Conservation (phyloP, 163 green algal species). For the Prototheca wickerhamii region DNA sequence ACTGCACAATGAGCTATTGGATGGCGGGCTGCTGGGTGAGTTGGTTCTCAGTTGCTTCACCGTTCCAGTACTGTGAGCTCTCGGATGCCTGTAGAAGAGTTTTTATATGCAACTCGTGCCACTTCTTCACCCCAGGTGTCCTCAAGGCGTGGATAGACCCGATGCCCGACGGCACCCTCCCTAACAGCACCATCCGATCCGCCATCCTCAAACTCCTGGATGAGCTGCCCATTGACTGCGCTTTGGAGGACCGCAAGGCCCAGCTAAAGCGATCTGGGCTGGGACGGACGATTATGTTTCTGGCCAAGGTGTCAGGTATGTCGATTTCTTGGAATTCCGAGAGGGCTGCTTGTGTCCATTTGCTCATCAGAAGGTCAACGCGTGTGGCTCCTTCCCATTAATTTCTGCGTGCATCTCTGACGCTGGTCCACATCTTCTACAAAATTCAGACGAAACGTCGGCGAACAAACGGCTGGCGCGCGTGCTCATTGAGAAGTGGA, state of each 20-base stretch:
- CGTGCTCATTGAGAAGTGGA: conserved; percentile 68
- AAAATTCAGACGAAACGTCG: conserved; percentile 50
- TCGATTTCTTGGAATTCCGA: no score
- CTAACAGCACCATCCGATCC: conserved; percentile 61
- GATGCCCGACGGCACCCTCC: conserved; percentile 67
- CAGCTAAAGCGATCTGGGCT: conserved; percentile 69
- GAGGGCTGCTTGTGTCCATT: no score
- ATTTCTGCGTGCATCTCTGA: background rate
- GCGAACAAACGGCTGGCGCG: conserved; percentile 55
- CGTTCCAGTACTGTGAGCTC: background rate
- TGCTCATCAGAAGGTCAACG: background rate
- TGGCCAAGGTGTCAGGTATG: conserved; percentile 40
- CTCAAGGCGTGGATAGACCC: conserved; percentile 76
- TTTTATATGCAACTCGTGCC: background rate
- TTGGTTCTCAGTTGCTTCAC: conserved; percentile 49
- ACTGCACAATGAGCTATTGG: conserved; percentile 63
- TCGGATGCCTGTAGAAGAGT: background rate
- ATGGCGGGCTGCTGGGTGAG: conserved; percentile 54
- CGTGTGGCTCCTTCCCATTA: background rate
- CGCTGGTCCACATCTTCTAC: background rate
- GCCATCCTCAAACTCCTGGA: conserved; percentile 54
- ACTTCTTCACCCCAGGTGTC: conserved; percentile 10
- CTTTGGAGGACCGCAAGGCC: conserved; percentile 41
- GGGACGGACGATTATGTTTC: conserved; percentile 56
- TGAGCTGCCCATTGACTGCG: conserved; percentile 36